A percentile compares a stretch with the other conserved stretches of the same genome.
Evolutionary conservation across 164 flowering plant genomes (phyloP).

Genomic region (Nymphaea colorata): DNA sequence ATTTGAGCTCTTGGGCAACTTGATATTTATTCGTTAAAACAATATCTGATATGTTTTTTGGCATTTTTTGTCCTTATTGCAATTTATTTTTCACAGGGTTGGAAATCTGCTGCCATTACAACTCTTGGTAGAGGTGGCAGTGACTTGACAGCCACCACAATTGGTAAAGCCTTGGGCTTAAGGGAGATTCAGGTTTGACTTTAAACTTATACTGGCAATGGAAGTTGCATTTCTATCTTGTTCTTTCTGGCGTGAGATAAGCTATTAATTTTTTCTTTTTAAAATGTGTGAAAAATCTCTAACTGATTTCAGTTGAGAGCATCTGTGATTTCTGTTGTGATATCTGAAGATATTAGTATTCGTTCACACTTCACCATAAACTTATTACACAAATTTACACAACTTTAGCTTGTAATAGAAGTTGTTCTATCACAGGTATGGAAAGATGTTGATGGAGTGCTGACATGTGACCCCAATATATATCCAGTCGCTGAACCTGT

Average conservation of each 20-base stretch:
- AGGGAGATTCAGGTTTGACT: conserved; percentile 69
- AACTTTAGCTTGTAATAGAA: background rate
- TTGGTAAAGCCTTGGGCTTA: conserved; percentile 86
- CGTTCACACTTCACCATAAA: background rate
- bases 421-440: conserved; percentile 47
- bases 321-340: too few species aligned
- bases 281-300: too few species aligned
- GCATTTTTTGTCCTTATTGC: too few species aligned
- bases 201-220: background rate
- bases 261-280: background rate
- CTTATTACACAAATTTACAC: background rate
- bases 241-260: background rate
- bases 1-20: background rate
- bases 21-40: background rate
- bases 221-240: too few species aligned
- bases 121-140: conserved; percentile 95
- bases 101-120: conserved; percentile 75
- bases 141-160: conserved; percentile 90
- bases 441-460: conserved; percentile 98
- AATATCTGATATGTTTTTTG: too few species aligned
- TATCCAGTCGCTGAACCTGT: conserved; percentile 66
- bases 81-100: conserved; percentile 42
- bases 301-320: too few species aligned
- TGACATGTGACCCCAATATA: conserved; percentile 91
- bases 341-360: background rate